A percentile compares a stretch with the other conserved stretches of the same genome.
Evolutionary conservation across 306 rosid genomes (phyloP).

Genomic region (Inga laurina): DNA sequence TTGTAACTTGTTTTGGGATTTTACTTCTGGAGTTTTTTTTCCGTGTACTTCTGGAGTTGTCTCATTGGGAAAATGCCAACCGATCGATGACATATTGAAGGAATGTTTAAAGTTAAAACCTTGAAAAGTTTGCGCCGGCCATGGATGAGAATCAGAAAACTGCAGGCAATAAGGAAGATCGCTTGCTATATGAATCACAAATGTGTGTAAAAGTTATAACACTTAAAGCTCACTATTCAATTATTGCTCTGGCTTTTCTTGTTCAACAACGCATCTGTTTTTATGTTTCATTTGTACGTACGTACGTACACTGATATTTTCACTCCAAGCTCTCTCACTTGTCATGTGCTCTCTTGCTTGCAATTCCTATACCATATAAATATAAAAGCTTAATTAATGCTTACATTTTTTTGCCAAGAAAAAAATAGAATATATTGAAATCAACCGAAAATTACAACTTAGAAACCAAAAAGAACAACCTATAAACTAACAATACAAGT

Average conservation of each 20-base stretch:
- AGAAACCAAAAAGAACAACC: no score
- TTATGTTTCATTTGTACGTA: not conserved
- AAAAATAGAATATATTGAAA: no score
- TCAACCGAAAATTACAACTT: no score
- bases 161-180: slow-evolving; percentile 25
- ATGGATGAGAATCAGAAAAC: not conserved
- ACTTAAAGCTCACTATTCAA: not conserved
- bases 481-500: no score
- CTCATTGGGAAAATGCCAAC: no score
- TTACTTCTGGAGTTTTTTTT: no score
- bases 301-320: not conserved
- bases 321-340: not conserved
- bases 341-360: not conserved
- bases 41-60: no score
- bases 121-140: no score
- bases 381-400: not conserved
- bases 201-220: not conserved
- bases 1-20: no score
- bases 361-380: not conserved
- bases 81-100: no score
- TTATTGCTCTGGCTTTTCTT: not conserved
- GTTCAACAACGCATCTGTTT: not conserved
- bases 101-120: no score
- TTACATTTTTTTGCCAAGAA: no score
- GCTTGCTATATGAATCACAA: slow-evolving; percentile 2